Evolutionary conservation across 176 grass and related monocot species (phyloP).

Genomic region (Phragmites australis): DNA sequence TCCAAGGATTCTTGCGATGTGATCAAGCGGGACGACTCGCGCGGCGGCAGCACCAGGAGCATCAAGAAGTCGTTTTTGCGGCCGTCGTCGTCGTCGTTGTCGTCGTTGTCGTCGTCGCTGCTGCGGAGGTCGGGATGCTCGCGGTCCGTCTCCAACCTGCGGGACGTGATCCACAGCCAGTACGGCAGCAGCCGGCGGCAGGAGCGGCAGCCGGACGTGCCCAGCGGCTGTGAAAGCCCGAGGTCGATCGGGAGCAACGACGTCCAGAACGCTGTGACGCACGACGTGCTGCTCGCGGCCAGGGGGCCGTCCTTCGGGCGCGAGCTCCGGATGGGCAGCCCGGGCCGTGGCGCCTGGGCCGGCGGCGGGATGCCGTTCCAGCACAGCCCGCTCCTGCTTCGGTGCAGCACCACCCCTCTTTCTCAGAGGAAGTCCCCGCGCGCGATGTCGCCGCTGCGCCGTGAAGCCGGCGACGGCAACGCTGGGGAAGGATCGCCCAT

Average conservation of each 20-base stretch:
- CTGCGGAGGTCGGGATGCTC: slow-evolving; percentile 62
- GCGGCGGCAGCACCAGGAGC: slow-evolving; percentile 6
- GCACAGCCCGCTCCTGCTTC: slow-evolving; percentile 48
- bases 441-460: slow-evolving; percentile 28
- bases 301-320: background rate
- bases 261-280: slow-evolving; percentile 43
- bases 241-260: slow-evolving; percentile 47
- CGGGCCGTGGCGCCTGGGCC: slow-evolving; percentile 25
- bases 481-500: background rate
- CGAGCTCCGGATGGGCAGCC: background rate
- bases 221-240: slow-evolving; percentile 41
- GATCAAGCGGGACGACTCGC: slow-evolving; percentile 36
- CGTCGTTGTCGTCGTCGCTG: slow-evolving; percentile 31
- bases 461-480: background rate
- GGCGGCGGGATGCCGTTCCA: slow-evolving; percentile 34
- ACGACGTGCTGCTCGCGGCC: slow-evolving; percentile 50
- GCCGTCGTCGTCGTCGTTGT: slow-evolving; percentile 33
- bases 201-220: background rate
- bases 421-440: slow-evolving; percentile 37
- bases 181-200: slow-evolving; percentile 8
- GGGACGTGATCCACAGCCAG: slow-evolving; percentile 53
- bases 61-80: slow-evolving; percentile 29
- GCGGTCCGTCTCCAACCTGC: slow-evolving; percentile 71
- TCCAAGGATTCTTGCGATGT: slow-evolving; percentile 53
- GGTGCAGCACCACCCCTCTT: slow-evolving; percentile 43